Percentiles rank a stretch among this genome's conserved stretches.
Conservation (phyloP, 441 rosid genomes). For the Dalechampia spathulata region DNA sequence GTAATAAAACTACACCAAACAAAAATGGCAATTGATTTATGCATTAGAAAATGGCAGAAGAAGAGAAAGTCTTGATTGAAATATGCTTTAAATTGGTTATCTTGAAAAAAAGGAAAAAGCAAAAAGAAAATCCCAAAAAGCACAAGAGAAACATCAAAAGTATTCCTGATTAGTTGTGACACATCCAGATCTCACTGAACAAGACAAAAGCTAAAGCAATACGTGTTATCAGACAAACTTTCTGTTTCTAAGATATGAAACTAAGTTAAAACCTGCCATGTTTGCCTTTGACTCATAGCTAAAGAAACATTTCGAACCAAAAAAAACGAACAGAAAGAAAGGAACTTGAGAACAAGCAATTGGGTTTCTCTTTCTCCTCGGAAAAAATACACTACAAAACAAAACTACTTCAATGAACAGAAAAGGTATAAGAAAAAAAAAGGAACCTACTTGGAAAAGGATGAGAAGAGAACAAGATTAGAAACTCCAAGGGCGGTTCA, state of each 20-base stretch:
- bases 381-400: constrained; percentile 2
- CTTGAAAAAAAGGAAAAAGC: not conserved
- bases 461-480: constrained; percentile 4
- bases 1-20: constrained; percentile 3
- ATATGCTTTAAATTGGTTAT: not conserved
- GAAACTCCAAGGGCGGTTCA: not conserved
- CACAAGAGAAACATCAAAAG: not conserved
- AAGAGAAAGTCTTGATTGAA: not conserved
- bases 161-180: not conserved
- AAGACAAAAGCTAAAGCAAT: not conserved
- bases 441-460: constrained; percentile 7
- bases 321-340: not conserved
- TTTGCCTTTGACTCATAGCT: constrained; percentile 30
- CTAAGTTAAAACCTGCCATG: not conserved
- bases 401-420: constrained; percentile 13
- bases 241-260: not conserved
- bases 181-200: constrained; percentile 11
- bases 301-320: not conserved
- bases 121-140: not conserved
- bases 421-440: not conserved
- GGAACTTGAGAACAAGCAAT: constrained; percentile 14
- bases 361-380: constrained; percentile 4
- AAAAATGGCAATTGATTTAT: not conserved
- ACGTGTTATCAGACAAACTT: not conserved
- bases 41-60: not conserved